Evolutionary conservation across 2,329 filamentous ascomycete genomes (phyloP), one percentile per base, ranked within the genome.

Genomic region (Claviceps sp.): DNA sequence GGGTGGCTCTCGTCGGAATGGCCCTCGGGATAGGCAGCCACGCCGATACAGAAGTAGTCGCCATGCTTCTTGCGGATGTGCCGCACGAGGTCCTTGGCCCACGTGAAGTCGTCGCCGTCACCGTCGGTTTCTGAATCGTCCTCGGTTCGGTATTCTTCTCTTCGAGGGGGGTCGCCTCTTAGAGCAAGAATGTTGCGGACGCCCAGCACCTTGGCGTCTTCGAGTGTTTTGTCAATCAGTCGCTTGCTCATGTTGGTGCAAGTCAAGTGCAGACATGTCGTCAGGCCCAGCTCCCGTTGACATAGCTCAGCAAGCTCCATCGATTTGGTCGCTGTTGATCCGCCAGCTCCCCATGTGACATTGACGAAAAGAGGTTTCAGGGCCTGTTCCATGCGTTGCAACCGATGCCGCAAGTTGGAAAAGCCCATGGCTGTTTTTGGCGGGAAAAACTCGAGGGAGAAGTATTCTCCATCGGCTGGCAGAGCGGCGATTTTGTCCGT

Each of bases 381-480:
- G 14, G 88, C 90, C 57, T 88, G 82, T 48, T 93, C 84, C 93
- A 98, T 97, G 65, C 93, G 88, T 67, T 94, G 86, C 54, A 98
- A 81, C 64, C 93, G 89, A 58, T 87, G 86, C 65, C 91, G 86
- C 52, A 98, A 81, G 68, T 98, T 98, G 56, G 88, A 85, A 62
- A 93, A 94, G 58, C 93, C 93, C 83, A 95, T 95, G 55, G 85
- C 78, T 47, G 93, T 98, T 75, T 97, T 98, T 57, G 93, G 93
- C 59, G 93, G 93, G 73, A 98, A 98, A 81, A 98, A 98, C 72
- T 98, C 93, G 70, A 97, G 84, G 47, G 93, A 97, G 71, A 95
- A 95, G 75, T 93, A 97, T 66, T 79, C 82, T 58, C 81, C 79
- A 68, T 87, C 81, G 57, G 84, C 79, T 67, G 88, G 86, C 72